Evolutionary conservation across 352 stramenopile species (phyloP).

Genomic region (Phytopythium boreale): DNA sequence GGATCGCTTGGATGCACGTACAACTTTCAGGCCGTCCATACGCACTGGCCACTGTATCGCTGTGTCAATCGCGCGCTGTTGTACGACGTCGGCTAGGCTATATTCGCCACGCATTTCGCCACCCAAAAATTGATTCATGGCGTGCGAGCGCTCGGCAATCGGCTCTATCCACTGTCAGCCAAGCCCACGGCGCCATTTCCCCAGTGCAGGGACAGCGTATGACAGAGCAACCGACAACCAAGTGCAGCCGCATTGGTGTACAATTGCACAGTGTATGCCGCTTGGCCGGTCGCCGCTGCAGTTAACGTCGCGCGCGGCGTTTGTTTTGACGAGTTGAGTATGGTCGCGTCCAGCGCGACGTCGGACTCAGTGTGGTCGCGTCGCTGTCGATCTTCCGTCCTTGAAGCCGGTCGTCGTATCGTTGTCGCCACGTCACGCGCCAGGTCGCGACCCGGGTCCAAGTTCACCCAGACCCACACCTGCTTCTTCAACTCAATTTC

Average conservation of each 20-base stretch:
- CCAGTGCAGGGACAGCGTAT: background rate
- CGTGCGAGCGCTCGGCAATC: background rate
- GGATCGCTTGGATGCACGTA: background rate
- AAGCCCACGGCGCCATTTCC: background rate
- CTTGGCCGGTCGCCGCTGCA: no score
- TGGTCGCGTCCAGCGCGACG: conserved; percentile 1
- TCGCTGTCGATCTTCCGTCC: conserved; percentile 4
- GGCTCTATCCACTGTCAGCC: background rate
- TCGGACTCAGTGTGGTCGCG: no score
- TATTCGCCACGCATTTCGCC: background rate
- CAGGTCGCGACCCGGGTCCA: background rate
- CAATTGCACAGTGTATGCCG: background rate
- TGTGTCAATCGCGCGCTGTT: background rate
- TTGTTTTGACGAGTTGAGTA: conserved; percentile 3
- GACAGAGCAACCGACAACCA: background rate
- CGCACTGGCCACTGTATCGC: background rate
- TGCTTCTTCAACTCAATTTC: background rate
- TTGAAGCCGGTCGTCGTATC: conserved; percentile 7
- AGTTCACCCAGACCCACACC: background rate
- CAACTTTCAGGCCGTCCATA: no score
- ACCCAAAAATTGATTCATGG: background rate
- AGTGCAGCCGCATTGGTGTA: background rate
- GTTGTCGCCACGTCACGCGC: background rate
- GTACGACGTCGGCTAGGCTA: background rate
- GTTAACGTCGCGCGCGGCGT: background rate